Base-by-base conservation (phyloP, 2,329 filamentous ascomycete genomes). In the Erysiphe pulchra region DNA sequence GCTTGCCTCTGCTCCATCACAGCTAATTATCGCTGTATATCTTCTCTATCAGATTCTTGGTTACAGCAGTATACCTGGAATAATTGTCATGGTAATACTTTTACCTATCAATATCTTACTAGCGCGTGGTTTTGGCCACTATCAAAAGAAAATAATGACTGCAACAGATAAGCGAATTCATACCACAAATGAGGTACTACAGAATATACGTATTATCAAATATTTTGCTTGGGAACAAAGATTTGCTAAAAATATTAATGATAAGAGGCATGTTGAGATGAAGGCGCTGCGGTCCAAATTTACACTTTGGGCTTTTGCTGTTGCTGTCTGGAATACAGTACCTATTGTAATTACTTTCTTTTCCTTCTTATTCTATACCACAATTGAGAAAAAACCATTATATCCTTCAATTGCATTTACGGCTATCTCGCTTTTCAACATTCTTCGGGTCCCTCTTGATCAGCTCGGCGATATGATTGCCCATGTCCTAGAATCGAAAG, bases 141-240 rank as follows among this genome's bases (percentile, higher is more conserved):
- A 84, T 2, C 90, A 94, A 58, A 92, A 92, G 63, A 73, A 75
- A 52, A 95, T 98, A 55, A 76, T 95, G 64, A 74, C 80, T 45
- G 85, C 85, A 17, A 98, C 90, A 2, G 90, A 98, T 62, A 90
- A 90, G 57, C 77, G 90, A 45, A 95, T 98, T 50, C 83, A 94
- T 57, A 80, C 85, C 4, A 98, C 90, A 5, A 98, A 98, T 59
- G 90, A 98, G 61, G 81, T 95, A 8, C 67, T 98, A 28, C 86
- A 92, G 57, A 98, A 95, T 55, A 95, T 98, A 52, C 77, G 90
- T 45, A 94, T 98, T 59, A 95, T 98, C 71, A 98, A 98, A 59
- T 98, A 90, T 61, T 98, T 98, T 59, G 87, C 90, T 0, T 98
- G 90, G 90, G 90, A 98, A 60, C 76, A 85, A 54, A 80, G 87